Evolutionary conservation across 2,329 filamentous ascomycete genomes (phyloP).

Genomic region (Aspergillus pseudoviridinutans): DNA sequence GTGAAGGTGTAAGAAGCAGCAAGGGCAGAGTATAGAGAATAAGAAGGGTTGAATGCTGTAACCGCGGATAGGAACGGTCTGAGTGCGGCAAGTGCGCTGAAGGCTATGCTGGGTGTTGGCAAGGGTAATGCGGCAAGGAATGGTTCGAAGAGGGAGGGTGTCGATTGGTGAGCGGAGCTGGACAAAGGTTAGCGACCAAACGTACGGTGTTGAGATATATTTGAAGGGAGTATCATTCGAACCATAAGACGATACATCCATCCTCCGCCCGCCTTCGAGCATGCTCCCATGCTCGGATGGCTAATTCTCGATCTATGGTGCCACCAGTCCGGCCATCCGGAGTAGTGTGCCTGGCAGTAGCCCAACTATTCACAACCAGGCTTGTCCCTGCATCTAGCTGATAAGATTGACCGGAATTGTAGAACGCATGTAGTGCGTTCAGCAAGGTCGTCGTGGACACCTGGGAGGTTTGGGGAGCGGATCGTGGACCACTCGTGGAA

Average conservation of each 20-base stretch:
- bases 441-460: constrained; percentile 90
- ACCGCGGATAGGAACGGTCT: constrained; percentile 83
- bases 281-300: constrained; percentile 89
- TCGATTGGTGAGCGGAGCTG: constrained; percentile 83
- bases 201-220: not conserved
- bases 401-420: constrained; percentile 77
- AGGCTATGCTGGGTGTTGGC: constrained; percentile 68
- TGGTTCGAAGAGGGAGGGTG: constrained; percentile 76
- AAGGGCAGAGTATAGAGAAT: constrained; percentile 73
- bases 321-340: constrained; percentile 67
- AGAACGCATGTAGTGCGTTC: constrained; percentile 87
- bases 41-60: constrained; percentile 84
- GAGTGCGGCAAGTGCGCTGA: constrained; percentile 74
- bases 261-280: constrained; percentile 91
- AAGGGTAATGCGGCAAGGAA: constrained; percentile 80
- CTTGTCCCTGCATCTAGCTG: constrained; percentile 84
- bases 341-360: constrained; percentile 70
- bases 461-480: constrained; percentile 65
- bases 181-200: constrained; percentile 14
- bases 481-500: constrained; percentile 50
- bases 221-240: not conserved
- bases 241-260: constrained; percentile 87
- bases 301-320: constrained; percentile 75
- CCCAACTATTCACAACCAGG: constrained; percentile 92
- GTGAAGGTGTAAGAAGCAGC: constrained; percentile 78